phyloP scores from a whole-genome alignment of 257 asterid species.

The Paraleonurus japonicus region DNA sequence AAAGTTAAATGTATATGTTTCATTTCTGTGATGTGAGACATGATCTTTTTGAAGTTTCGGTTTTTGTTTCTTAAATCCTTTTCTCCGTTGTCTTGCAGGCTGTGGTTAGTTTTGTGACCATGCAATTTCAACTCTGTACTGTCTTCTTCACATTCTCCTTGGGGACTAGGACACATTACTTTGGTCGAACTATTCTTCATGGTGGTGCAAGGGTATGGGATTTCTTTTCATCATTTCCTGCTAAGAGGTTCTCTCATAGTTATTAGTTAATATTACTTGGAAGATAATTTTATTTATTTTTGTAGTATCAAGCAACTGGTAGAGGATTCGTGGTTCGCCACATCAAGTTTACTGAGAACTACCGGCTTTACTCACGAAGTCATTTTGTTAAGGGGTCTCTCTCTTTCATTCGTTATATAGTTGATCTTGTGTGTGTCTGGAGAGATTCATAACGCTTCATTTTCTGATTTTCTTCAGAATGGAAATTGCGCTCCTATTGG shows the following conservation, averaged over 20 bases:
- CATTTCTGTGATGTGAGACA: conserved; percentile 1
- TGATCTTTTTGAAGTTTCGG: conserved; percentile 1
- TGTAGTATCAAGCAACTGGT: conserved; percentile 98
- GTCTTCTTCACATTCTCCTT: conserved; percentile 91
- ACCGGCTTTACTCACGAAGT: conserved; percentile 95
- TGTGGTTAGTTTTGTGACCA: conserved; percentile 84
- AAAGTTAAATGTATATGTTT: neutral
- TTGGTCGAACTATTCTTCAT: conserved; percentile 96
- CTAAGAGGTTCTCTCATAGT: neutral
- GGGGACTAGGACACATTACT: conserved; percentile 96
- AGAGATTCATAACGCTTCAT: conserved; percentile 20
- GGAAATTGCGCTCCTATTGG: conserved; percentile 86
- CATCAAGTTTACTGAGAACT: conserved; percentile 93
- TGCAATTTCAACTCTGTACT: conserved; percentile 97
- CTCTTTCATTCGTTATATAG: conserved; percentile 21
- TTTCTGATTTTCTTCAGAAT: conserved; percentile 54
- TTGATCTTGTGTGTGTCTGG: neutral
- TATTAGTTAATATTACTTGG: conserved; percentile 15
- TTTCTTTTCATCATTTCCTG: conserved; percentile 24
- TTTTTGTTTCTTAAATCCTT: conserved; percentile 17
- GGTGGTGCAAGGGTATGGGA: conserved; percentile 96
- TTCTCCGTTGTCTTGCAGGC: conserved; percentile 51
- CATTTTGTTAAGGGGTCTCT: conserved; percentile 94
- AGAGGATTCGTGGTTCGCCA: conserved; percentile 96
- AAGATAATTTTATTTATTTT: conserved; percentile 2